Evolutionary conservation across 176 grass and related monocot genomes (phyloP).

Genomic region (Puccinellia tenuiflora): DNA sequence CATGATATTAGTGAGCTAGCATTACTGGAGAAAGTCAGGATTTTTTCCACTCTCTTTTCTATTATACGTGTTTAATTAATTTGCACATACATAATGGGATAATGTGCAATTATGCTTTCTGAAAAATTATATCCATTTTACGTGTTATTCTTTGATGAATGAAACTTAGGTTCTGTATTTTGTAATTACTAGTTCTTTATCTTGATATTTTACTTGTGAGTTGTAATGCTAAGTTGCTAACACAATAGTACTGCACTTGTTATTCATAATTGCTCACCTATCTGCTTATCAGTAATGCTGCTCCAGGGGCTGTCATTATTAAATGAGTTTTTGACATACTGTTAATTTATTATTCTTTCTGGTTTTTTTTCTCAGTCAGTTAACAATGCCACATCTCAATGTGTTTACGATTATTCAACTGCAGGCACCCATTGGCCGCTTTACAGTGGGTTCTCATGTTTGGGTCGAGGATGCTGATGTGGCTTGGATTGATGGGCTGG

Average conservation of each 20-base stretch:
- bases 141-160: not conserved
- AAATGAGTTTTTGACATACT: constrained; percentile 11
- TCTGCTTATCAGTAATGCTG: not conserved
- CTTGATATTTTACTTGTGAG: constrained; percentile 3
- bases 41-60: not conserved
- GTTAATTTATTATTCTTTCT: not conserved
- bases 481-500: constrained; percentile 91
- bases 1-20: not conserved
- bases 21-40: not conserved
- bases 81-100: constrained; percentile 4
- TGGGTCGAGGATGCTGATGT: constrained; percentile 83
- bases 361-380: not conserved
- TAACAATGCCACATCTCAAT: not conserved
- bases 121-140: not conserved
- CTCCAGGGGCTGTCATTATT: not conserved
- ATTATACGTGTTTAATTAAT: not conserved
- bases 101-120: not conserved
- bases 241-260: too few species aligned
- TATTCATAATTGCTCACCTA: not conserved
- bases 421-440: constrained; percentile 51
- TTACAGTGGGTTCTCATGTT: constrained; percentile 71
- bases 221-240: constrained; percentile 8
- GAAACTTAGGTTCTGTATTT: not conserved
- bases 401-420: constrained; percentile 19
- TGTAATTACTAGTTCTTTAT: not conserved